Evolutionary conservation across 2,329 filamentous ascomycete species (phyloP).

Genomic region (Stagonosporopsis tanaceti): DNA sequence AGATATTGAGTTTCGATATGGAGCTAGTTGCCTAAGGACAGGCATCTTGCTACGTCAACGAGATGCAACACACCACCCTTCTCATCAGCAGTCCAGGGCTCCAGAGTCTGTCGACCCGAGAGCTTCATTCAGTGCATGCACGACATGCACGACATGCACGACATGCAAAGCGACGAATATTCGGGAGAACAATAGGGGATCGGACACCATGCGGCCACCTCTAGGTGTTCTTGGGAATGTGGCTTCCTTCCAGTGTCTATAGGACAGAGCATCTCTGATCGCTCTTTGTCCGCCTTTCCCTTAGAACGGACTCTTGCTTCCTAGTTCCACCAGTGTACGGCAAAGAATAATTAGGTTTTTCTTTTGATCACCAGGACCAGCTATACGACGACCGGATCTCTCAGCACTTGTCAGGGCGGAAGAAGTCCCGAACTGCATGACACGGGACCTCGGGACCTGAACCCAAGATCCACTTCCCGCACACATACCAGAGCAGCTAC

Average conservation of each 20-base stretch:
- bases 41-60: conserved; percentile 2
- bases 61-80: conserved; percentile 1
- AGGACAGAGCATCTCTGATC: background rate
- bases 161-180: background rate
- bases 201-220: conserved; percentile 4
- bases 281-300: background rate
- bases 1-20: conserved; percentile 12
- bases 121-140: conserved; percentile 7
- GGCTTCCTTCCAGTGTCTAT: background rate
- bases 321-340: background rate
- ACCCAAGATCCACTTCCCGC: conserved; percentile 16
- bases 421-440: background rate
- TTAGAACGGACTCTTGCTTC: background rate
- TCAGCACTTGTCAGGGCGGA: background rate
- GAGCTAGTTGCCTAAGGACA: conserved; percentile 15
- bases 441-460: conserved; percentile 5
- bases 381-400: background rate
- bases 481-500: background rate
- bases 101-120: background rate
- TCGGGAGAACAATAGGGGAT: background rate
- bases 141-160: background rate
- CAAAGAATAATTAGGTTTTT: background rate
- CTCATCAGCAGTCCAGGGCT: background rate
- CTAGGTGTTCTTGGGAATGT: background rate
- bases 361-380: background rate